Base-by-base conservation (phyloP, 345 rosid genomes). In the Aquilaria yunnanensis region DNA sequence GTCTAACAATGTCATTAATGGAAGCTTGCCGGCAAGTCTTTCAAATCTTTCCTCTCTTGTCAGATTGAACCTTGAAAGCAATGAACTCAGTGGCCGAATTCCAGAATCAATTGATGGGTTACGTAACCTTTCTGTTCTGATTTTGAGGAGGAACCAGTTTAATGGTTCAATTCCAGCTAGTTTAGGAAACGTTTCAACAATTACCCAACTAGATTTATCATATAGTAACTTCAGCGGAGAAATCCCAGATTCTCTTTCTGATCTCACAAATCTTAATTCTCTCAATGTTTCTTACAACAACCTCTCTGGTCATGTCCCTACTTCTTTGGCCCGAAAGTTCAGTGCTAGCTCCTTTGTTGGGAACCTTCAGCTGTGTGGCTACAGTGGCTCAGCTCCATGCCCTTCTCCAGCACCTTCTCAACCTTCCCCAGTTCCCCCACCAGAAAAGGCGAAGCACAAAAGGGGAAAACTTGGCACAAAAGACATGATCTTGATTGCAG, bases 241-340 rank as follows among this genome's bases (percentile, higher is more conserved):
- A 72, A 81, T 93, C 59, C 99, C 99, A 33, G 31, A 47, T 67
- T 86, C 89, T 3, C 62, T 94, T 54, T 57, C 75, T 51, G 72
- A 64, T 66, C 75, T 94, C 3, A 65, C 67, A 30, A 72, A 78
- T 49, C 92, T 93, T 58, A 67, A 50, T 47, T 85, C 69, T 54
- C 82, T 94, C 59, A 90, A 88, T 69, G 96, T 90, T 61, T 94
- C 99, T 13, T 81, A 85, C 52, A 90, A 94, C 80, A 78, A 85
- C 72, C 88, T 94, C 23, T 88, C 89, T 2, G 97, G 99, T 13
- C n/a, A 78, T 33, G 99, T 94, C 47, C 99, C 99, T 16, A n/a
- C 72, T 37, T 59, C 46, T 43, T 84, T 94, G 5, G 76, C 93
- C 14, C 80, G 72, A 68, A 86, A 74, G 75, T 94, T 94, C 87